phyloP scores from a whole-genome alignment of 202 grass and related monocot species.

The Eragrostis tef region DNA sequence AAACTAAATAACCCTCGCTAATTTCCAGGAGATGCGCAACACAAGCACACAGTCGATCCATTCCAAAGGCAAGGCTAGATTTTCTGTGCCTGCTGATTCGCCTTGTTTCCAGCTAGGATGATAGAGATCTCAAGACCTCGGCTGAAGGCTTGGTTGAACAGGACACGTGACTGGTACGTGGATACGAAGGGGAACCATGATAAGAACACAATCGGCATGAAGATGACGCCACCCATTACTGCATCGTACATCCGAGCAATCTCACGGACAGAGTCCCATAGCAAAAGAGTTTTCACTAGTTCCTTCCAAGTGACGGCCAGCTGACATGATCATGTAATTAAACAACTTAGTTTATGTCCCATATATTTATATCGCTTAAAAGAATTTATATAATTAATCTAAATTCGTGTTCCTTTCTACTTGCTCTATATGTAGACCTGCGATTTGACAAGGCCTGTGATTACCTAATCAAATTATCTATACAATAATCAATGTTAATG shows the following conservation, averaged over 20 bases:
- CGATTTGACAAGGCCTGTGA: no score
- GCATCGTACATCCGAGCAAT: conserved; percentile 91
- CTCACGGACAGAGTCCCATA: conserved; percentile 81
- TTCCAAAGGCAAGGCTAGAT: not conserved
- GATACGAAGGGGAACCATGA: conserved; percentile 98
- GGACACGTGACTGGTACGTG: conserved; percentile 77
- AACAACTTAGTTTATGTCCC: conserved; percentile 17
- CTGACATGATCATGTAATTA: conserved; percentile 47
- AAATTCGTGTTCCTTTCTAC: no score
- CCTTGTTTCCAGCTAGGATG: conserved; percentile 92
- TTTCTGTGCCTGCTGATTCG: conserved; percentile 59
- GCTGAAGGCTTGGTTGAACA: conserved; percentile 96
- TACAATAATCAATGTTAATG: no score
- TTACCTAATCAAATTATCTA: no score
- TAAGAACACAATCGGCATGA: conserved; percentile 73
- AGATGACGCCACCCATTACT: conserved; percentile 82
- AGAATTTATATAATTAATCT: no score
- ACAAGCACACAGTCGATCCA: not conserved
- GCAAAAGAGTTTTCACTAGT: conserved; percentile 43
- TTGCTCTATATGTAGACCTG: no score
- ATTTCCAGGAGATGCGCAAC: not conserved
- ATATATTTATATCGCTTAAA: no score
- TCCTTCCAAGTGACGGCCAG: conserved; percentile 68
- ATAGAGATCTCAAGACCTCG: conserved; percentile 86
- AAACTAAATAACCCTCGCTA: not conserved